Base-by-base conservation (phyloP, 345 rosid species). In the Salix caprea region DNA sequence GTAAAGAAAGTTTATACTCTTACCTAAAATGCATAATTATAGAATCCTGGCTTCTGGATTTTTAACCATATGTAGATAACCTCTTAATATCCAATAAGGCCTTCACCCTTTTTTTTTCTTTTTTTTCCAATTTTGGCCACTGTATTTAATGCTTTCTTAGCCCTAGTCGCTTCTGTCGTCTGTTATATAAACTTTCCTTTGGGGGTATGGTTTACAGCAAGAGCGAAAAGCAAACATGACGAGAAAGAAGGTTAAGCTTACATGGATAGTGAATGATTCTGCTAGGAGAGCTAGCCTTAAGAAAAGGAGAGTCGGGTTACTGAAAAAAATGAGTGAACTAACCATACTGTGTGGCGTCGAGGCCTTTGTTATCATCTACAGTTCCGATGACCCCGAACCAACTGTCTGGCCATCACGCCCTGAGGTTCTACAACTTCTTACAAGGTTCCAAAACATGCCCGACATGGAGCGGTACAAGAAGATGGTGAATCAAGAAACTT, bases 301-400 rank as follows among this genome's bases (percentile, higher is more conserved):
- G 80, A 87, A 88, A 72, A 85, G 85, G 67, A 80, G 81, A 70
- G 11, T 14, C 9, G 90, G 89, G 36, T 70, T 90, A 24, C 2
- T 88, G 36, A 87, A 85, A 54, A 90, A 88, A 74, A 89, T 87
- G 71, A 74, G 79, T 9, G 91, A 90, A 40, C 70, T 88, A 2
- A 78, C 81, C 39, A 84, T 74, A 5, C 70, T 88, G 0, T 90
- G 89, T 34, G 90, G 81, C 8, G 76, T 86, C 18, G 30, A 60
- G 24, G 86, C 85, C 11, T 84, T 80, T 48, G 75, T 60, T 1
- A 61, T 88, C 19, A 76, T 88, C 56, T 90, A 74, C 37, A 75
- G 84, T 40, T 88, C 85, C 2, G 82, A 76, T 3, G 88, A 85
- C 0, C 32, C 7, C 0, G 86, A 90, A n/a, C 88, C 88, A 1